A percentile compares a stretch with the other conserved stretches of the same genome.
Conservation (phyloP, 2,329 filamentous ascomycete genomes). For the Knufia fluminis region DNA sequence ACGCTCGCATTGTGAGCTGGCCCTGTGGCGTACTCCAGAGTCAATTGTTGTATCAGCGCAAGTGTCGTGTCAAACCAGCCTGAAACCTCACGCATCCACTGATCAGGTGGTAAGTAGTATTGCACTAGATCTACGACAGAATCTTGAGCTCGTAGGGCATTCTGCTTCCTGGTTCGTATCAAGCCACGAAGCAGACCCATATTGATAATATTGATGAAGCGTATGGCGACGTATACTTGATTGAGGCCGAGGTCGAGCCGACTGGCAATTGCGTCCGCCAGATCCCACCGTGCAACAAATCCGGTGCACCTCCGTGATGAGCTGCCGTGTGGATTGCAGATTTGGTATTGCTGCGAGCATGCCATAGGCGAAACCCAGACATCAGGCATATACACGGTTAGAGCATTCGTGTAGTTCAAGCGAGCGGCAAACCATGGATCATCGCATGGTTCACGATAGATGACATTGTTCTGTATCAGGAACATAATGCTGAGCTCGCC, state of each 20-base stretch:
- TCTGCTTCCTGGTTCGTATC: no score
- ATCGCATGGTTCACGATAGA: conserved; percentile 21
- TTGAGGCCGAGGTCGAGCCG: no score
- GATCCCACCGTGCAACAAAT: no score
- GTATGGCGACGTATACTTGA: no score
- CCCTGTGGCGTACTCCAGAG: neutral
- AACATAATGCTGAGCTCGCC: conserved; percentile 28
- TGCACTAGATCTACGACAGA: conserved; percentile 7
- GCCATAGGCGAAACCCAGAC: conserved; percentile 8
- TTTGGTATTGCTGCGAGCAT: conserved; percentile 7
- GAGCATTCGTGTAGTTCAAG: conserved; percentile 7
- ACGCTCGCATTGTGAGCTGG: neutral
- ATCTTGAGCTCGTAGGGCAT: conserved; percentile 7
- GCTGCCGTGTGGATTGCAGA: conserved; percentile 9
- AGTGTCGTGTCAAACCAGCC: conserved; percentile 25
- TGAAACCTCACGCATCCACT: conserved; percentile 30
- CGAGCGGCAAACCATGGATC: conserved; percentile 28
- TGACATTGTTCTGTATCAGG: conserved; percentile 24
- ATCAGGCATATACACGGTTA: neutral
- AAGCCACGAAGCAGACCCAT: no score
- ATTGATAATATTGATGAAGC: no score
- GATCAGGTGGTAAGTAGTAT: conserved; percentile 24
- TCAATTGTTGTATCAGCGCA: conserved; percentile 23
- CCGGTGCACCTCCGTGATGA: no score
- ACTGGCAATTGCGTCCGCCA: no score